Evolutionary conservation across 331 rosid species (phyloP).

Genomic region (Erythrophleum ivorense): DNA sequence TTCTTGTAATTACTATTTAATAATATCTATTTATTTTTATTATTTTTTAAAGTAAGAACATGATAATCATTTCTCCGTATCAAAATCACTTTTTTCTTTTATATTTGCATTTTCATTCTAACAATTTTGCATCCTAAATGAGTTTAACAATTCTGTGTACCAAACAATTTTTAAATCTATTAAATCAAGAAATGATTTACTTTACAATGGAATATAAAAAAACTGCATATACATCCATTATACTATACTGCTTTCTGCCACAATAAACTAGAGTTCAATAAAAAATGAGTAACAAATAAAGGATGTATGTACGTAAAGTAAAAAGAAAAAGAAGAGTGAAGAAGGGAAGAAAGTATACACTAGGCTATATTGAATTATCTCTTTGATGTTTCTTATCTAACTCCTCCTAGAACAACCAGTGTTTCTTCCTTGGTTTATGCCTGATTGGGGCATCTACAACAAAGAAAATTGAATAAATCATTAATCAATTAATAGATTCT

Average conservation of each 20-base stretch:
- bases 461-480: conserved; percentile 28
- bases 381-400: conserved; percentile 8
- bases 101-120: no score
- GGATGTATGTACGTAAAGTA: not conserved
- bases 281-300: not conserved
- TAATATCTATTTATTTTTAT: no score
- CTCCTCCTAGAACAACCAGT: conserved; percentile 79
- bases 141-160: no score
- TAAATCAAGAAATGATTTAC: not conserved
- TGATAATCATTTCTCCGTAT: no score
- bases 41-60: no score
- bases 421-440: conserved; percentile 73
- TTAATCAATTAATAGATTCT: conserved; percentile 17
- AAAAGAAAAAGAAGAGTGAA: not conserved
- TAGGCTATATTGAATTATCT: not conserved
- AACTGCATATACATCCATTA: not conserved
- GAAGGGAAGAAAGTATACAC: not conserved
- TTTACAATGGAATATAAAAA: conserved; percentile 29
- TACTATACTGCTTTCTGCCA: not conserved
- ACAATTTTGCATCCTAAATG: no score
- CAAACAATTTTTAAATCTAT: no score
- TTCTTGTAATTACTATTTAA: no score
- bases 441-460: conserved; percentile 69
- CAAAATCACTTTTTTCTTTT: no score
- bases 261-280: not conserved